Evolutionary conservation across 306 rosid genomes (phyloP), one percentile per base, ranked within the genome.

Genomic region (Arachis stenosperma): DNA sequence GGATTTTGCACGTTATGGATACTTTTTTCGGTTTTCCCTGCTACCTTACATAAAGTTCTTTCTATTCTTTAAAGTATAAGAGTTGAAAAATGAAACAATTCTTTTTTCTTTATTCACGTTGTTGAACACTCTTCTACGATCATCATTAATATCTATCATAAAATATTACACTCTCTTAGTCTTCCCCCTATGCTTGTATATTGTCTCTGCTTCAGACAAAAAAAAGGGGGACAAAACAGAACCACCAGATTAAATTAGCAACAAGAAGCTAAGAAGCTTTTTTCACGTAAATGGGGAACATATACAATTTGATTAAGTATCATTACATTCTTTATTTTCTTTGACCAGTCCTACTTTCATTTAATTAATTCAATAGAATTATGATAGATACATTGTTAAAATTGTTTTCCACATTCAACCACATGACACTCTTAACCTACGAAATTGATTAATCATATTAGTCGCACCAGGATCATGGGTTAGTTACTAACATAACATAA

Each of bases 261-360:
- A 58, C 73, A 29, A 12, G 42, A 57, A 80, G 57, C 65, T 42
- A 22, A 22, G 27, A 22, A 22, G 27, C 27, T 56, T 65, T 10
- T 65, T 48, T 75, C 65, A 9, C 48, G 30, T n/a, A 46, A 67
- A 55, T 30, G 67, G 70, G 59, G 71, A 79, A 60, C 83, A 75
- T 57, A 22, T 17, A 17, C 0, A 17, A 17, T 61, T 5, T 13
- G 14, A 4, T 37, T 53, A 33, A 33, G 37, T 4, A 60, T 79
- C 6, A 40, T 29, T 15, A 33, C 4, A 33, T 33, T 33, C 37
- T 33, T 33, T 33, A 33, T 47, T 57, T 56, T 33, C 60, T 56
- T 46, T 75, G 68, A 67, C 51, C 27, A 30, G 41, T 33, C 36
- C 29, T 10, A 2, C 39, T 58, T 44, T 41, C 2, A 33, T 70